Conservation (phyloP, 2,329 filamentous ascomycete genomes). For the Hyphodiscus sp. region DNA sequence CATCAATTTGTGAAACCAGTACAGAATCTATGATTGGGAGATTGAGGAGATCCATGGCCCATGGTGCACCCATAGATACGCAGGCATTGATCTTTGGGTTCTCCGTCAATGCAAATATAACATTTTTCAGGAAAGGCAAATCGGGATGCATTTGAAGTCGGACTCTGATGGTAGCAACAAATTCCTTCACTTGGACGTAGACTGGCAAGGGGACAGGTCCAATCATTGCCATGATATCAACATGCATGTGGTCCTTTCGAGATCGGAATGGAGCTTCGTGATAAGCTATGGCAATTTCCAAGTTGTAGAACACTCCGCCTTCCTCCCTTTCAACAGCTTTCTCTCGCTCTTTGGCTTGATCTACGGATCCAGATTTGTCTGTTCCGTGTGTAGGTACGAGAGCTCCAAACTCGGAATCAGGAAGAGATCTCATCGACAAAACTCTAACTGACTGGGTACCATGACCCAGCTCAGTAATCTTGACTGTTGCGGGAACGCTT, state of each 20-base stretch:
- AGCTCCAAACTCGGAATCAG: constrained; percentile 18
- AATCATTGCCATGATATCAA: constrained; percentile 14
- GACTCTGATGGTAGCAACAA: constrained; percentile 15
- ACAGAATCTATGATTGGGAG: constrained; percentile 14
- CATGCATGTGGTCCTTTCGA: constrained; percentile 18
- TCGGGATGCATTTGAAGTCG: constrained; percentile 19
- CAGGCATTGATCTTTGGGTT: constrained; percentile 14
- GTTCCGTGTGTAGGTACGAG: constrained; percentile 14
- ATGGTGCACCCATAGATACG: constrained; percentile 16
- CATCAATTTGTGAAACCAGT: constrained; percentile 14
- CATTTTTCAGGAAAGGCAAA: constrained; percentile 16
- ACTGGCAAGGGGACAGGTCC: constrained; percentile 15
- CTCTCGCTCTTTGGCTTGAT: constrained; percentile 9
- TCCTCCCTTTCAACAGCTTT: constrained; percentile 11
- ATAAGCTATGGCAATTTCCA: constrained; percentile 16
- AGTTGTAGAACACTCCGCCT: constrained; percentile 18
- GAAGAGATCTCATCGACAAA: constrained; percentile 18
- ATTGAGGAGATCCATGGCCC: constrained; percentile 14
- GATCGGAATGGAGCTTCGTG: constrained; percentile 16
- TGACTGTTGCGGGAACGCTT: constrained; percentile 14
- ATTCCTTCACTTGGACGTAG: constrained; percentile 18
- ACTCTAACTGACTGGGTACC: constrained; percentile 12
- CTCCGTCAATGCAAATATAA: constrained; percentile 17
- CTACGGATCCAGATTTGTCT: constrained; percentile 9
- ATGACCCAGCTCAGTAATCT: constrained; percentile 13